Conservation (phyloP, 2,329 filamentous ascomycete species). For the Trichophyton schoenleinii region DNA sequence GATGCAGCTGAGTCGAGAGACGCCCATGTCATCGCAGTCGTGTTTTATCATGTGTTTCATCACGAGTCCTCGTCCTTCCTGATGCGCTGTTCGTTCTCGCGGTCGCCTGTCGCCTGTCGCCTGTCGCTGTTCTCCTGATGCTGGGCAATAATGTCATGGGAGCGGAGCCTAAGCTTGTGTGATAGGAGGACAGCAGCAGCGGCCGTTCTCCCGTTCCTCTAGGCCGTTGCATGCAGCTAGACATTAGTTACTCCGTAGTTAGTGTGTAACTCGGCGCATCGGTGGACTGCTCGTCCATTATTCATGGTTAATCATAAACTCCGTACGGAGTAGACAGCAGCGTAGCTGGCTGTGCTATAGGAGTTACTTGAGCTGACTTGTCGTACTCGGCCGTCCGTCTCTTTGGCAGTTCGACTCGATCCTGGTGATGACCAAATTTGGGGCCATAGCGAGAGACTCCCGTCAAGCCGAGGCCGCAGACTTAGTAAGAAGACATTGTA, state of each 20-base stretch:
- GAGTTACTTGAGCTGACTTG: too few relatives aligned
- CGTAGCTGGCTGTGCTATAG: not conserved
- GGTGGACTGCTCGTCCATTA: not conserved
- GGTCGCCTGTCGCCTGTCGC: too few relatives aligned
- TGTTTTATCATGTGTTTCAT: slow-evolving; percentile 5
- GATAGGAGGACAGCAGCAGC: not conserved
- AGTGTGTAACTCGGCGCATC: not conserved
- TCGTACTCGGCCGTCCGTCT: not conserved
- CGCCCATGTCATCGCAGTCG: not conserved
- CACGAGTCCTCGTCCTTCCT: not conserved
- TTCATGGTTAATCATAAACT: not conserved
- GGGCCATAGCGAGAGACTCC: not conserved
- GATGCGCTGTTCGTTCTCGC: not conserved
- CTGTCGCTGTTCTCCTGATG: not conserved
- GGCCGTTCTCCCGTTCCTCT: not conserved
- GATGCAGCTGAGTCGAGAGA: not conserved
- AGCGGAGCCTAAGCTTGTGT: not conserved
- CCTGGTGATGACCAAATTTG: not conserved
- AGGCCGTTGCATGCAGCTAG: not conserved
- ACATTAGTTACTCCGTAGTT: not conserved
- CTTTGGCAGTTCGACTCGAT: not conserved
- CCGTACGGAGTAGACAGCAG: not conserved
- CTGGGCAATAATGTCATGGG: not conserved
- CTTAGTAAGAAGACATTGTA: not conserved
- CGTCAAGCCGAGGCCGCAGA: not conserved